A percentile compares a stretch with the other conserved stretches of the same genome.
Conservation (phyloP, 2,329 filamentous ascomycete species). For the Trichoderma asperellum region DNA sequence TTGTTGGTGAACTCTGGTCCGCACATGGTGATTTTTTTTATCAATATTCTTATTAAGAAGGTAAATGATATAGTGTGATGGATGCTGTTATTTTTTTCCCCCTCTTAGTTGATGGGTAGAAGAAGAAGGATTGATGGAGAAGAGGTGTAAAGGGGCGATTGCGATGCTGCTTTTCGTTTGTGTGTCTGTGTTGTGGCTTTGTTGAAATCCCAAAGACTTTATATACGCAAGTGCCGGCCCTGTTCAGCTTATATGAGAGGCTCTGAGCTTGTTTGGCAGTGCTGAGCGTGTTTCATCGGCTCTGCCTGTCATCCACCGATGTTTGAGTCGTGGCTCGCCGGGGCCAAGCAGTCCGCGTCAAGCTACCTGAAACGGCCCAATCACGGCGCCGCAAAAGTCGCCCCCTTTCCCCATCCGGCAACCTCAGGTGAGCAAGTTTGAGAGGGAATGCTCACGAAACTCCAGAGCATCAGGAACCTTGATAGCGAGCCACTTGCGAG, state of each 20-base stretch:
- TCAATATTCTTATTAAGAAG: neutral
- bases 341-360: neutral
- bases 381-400: constrained; percentile 34
- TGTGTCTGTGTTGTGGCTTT: neutral
- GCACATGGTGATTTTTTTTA: constrained; percentile 45
- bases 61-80: neutral
- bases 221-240: constrained; percentile 1
- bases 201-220: neutral
- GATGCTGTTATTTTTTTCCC: neutral
- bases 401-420: constrained; percentile 36
- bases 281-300: constrained; percentile 18
- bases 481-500: neutral
- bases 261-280: neutral
- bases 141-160: neutral
- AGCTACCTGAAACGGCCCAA: constrained; percentile 35
- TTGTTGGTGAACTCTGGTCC: constrained; percentile 47
- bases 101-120: neutral
- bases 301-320: neutral
- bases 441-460: constrained; percentile 38
- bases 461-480: constrained; percentile 8
- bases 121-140: neutral
- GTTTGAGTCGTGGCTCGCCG: neutral
- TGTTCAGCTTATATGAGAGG: neutral
- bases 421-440: constrained; percentile 44
- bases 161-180: neutral